Conservation (phyloP, 1,139 yeast species). For the Geotrichum fermentans region DNA sequence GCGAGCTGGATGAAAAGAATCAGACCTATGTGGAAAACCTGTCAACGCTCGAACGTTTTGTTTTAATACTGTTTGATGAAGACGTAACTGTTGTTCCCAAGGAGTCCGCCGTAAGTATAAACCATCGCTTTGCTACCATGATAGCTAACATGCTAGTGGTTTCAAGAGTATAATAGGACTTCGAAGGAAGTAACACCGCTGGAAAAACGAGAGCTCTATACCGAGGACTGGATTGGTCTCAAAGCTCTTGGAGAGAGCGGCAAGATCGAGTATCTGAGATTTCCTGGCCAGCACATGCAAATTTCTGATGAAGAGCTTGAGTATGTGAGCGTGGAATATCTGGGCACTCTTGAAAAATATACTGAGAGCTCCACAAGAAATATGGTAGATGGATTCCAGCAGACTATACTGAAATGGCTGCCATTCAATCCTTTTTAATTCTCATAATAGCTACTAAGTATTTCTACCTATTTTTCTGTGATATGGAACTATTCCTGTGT, state of each 20-base stretch:
- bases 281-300: constrained; percentile 64
- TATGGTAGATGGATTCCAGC: not conserved
- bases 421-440: not conserved
- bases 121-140: too few relatives aligned
- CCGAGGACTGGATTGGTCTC: constrained; percentile 57
- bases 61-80: constrained; percentile 53
- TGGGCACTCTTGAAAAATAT: not conserved
- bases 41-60: constrained; percentile 46
- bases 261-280: constrained; percentile 46
- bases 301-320: constrained; percentile 32
- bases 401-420: not conserved
- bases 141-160: constrained; percentile 38
- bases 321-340: not conserved
- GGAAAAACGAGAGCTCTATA: constrained; percentile 49
- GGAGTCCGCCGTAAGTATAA: constrained; percentile 51
- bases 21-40: constrained; percentile 45
- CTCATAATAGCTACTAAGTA: too few relatives aligned
- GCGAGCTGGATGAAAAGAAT: constrained; percentile 45
- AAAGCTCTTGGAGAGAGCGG: constrained; percentile 43
- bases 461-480: too few relatives aligned
- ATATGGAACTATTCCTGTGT: too few relatives aligned
- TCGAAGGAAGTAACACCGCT: constrained; percentile 47
- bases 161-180: constrained; percentile 49
- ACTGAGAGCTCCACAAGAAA: not conserved
- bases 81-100: constrained; percentile 74